Base-by-base conservation (phyloP, 495 filamentous ascomycete species). In the Penicillium canariense region DNA sequence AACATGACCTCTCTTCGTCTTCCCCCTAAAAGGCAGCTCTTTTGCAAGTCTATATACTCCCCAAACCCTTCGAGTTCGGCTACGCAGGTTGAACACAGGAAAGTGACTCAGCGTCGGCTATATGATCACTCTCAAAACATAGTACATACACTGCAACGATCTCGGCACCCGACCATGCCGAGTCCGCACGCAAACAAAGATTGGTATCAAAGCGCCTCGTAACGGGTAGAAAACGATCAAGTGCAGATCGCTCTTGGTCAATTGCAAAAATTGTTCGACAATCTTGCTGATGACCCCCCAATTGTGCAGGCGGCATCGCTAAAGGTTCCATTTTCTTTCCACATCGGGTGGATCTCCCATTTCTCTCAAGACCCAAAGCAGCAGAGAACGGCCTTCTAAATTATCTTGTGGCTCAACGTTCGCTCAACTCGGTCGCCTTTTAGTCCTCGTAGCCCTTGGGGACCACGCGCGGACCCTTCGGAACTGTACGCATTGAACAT, bases 391-490 rank as follows among this genome's bases (percentile, higher is more conserved):
- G 43, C 43, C 34, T 25, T 45, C 27, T 44, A 40, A 32, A 56
- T 23, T 25, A 25, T 44, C 32, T 18, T 34, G 49, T 52, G 9
- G 17, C 20, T 35, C 30, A 14, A 22, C 23, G 34, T 40, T 40
- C 38, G 39, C 36, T 47, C 42, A 40, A 35, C 42, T 54, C 18
- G 46, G 50, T 26, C 28, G 11, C 18, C 70, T 72, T 73, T 59
- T 74, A 64, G 66, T 96, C 91, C 67, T 90, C 91, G 69, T 85
- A 96, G 50, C 88, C 91, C 52, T 80, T 72, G 12, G 90, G 79
- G 55, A 84, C 82, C 55, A 82, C 81, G 51, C 91, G 78, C 52
- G 87, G 88, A 2, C 88, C 86, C 48, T 81, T 69, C 10, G 91
- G 91, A 64, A 96, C 91, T 93, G 56, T 60, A 32, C 20, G 26